Evolutionary conservation across 2,329 filamentous ascomycete species (phyloP).

Genomic region (Rhexocercosporidium sp.): DNA sequence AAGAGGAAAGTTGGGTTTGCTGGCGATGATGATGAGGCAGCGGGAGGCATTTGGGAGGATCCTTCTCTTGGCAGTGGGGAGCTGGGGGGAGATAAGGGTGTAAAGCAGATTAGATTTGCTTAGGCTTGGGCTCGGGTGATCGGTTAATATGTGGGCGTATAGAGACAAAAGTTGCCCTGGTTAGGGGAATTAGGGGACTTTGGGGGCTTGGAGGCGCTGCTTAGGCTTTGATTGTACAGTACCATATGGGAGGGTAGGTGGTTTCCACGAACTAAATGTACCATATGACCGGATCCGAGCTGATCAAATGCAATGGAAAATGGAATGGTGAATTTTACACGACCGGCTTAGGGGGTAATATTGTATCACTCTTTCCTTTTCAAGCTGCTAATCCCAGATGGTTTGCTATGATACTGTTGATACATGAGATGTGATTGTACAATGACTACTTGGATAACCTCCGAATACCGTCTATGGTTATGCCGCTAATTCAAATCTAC

Average conservation of each 20-base stretch:
- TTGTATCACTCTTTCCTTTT: too few relatives aligned
- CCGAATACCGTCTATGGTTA: neutral
- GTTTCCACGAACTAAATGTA: neutral
- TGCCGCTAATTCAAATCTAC: neutral
- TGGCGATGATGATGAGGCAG: neutral
- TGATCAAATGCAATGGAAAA: too few relatives aligned
- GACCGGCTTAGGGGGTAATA: too few relatives aligned
- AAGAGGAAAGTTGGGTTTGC: conserved; percentile 12
- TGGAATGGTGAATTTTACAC: too few relatives aligned
- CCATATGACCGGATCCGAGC: too few relatives aligned
- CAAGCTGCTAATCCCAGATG: too few relatives aligned
- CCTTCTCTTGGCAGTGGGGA: neutral
- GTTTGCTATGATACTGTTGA: too few relatives aligned
- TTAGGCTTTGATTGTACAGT: neutral
- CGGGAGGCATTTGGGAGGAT: neutral
- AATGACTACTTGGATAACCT: neutral
- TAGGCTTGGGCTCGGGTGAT: neutral
- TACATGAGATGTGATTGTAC: conserved; percentile 3
- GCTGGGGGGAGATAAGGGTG: neutral
- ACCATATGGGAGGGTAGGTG: neutral
- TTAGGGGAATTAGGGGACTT: too few relatives aligned
- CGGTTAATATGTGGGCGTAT: neutral
- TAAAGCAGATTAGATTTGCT: conserved; percentile 1
- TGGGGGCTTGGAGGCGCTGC: neutral
- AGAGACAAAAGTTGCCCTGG: too few relatives aligned